A percentile compares a stretch with the other conserved stretches of the same genome.
Conservation (phyloP, 1,139 yeast genomes). For the Taphrina confusa region DNA sequence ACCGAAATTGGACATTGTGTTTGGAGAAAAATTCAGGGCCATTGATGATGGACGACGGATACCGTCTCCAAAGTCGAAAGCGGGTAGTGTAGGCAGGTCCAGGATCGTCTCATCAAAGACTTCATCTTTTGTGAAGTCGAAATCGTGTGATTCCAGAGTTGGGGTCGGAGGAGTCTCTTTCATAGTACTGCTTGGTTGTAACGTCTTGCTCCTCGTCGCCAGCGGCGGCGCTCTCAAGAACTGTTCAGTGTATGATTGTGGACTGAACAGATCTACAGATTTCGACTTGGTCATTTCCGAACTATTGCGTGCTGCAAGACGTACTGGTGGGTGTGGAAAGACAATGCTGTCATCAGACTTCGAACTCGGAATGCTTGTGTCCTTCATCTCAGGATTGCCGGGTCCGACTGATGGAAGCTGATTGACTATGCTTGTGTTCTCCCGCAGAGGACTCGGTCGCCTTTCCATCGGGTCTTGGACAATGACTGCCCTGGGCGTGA, state of each 20-base stretch:
- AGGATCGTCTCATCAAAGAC: conserved; percentile 17
- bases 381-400: neutral
- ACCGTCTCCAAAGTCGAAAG: conserved; percentile 30
- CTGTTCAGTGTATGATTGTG: conserved; percentile 22
- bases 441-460: neutral
- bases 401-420: neutral
- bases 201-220: conserved; percentile 1
- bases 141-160: neutral
- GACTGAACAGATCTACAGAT: conserved; percentile 22
- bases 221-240: conserved; percentile 19
- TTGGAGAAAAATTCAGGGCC: conserved; percentile 27
- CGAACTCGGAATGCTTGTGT: neutral
- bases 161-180: conserved; percentile 3
- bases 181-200: conserved; percentile 7
- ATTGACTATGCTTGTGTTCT: neutral
- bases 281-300: conserved; percentile 15
- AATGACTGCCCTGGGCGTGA: conserved; percentile 15
- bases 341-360: neutral
- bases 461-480: conserved; percentile 11
- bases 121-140: conserved; percentile 25
- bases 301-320: neutral
- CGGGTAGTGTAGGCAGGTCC: conserved; percentile 28
- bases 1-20: conserved; percentile 27
- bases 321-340: conserved; percentile 22
- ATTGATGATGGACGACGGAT: conserved; percentile 23